These are phyloP conservation scores for Ophiostoma angusticollis DNA, from an alignment of 2,329 filamentous ascomycete genomes.

Conservation along the genomic window DNA sequence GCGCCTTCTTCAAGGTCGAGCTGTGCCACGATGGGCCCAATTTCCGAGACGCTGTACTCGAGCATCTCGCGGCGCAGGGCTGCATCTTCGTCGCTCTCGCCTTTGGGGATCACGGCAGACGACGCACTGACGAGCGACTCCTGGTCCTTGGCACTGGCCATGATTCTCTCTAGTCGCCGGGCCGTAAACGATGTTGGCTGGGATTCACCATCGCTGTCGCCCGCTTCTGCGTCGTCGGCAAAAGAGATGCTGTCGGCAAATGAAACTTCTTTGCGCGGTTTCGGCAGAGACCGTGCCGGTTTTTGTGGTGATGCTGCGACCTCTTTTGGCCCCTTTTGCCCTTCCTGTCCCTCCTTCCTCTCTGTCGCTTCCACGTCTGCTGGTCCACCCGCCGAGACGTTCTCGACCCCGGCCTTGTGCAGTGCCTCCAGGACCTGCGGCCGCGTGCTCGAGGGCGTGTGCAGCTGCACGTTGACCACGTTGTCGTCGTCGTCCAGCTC, in stretches of 20 bases:
- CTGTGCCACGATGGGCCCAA: conserved; percentile 86
- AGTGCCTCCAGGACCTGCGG: conserved; percentile 59
- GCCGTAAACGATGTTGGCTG: conserved; percentile 27
- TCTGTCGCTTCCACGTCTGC: neutral
- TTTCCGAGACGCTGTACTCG: conserved; percentile 74
- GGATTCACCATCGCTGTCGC: conserved; percentile 18
- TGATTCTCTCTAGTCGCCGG: conserved; percentile 40
- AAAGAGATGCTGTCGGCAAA: conserved; percentile 54
- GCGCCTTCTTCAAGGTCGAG: conserved; percentile 65
- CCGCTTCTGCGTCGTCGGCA: conserved; percentile 43
- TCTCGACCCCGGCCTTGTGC: conserved; percentile 58
- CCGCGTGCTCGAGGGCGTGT: conserved; percentile 54
- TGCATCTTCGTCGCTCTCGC: conserved; percentile 72
- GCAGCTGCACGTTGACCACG: conserved; percentile 54
- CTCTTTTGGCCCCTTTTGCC: neutral
- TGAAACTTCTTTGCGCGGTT: conserved; percentile 43
- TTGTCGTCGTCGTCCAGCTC: conserved; percentile 85
- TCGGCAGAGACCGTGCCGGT: conserved; percentile 17
- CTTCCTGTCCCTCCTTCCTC: neutral
- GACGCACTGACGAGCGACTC: conserved; percentile 32
- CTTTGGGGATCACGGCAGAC: conserved; percentile 50
- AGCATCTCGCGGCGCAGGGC: conserved; percentile 77
- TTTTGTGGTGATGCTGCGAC: neutral
- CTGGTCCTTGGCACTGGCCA: conserved; percentile 42
- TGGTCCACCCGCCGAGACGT: conserved; percentile 11